Evolutionary conservation across 306 rosid genomes (phyloP).

Genomic region (Lathyrus tuberosus): DNA sequence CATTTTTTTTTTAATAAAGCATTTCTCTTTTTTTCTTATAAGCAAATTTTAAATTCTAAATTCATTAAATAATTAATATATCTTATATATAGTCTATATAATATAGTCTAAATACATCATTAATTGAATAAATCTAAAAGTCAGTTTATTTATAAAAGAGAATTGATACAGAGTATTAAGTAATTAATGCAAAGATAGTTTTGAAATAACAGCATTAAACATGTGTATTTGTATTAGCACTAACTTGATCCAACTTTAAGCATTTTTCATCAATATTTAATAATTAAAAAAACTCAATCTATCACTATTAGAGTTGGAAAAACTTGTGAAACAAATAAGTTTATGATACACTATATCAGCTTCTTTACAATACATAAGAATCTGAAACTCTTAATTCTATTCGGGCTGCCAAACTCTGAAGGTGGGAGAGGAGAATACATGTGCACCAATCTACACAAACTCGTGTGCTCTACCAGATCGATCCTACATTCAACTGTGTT

Average conservation of each 20-base stretch:
- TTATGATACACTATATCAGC: constrained; percentile 3
- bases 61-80: too few species aligned
- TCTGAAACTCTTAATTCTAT: constrained; percentile 3
- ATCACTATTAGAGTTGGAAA: background rate
- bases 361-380: constrained; percentile 22
- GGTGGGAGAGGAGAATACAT: constrained; percentile 28
- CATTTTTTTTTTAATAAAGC: too few species aligned
- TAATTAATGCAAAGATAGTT: too few species aligned
- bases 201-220: too few species aligned
- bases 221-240: background rate
- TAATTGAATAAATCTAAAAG: too few species aligned
- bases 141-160: too few species aligned
- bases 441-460: constrained; percentile 31
- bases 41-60: too few species aligned
- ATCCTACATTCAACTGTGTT: constrained; percentile 18
- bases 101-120: too few species aligned
- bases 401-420: constrained; percentile 25
- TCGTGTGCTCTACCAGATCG: background rate
- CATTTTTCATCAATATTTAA: background rate
- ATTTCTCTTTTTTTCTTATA: too few species aligned
- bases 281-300: background rate
- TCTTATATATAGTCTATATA: too few species aligned
- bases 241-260: background rate
- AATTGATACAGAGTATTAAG: too few species aligned
- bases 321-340: background rate